These are phyloP conservation scores for Neonectria faginata DNA, from an alignment of 2,329 filamentous ascomycete genomes.

Conservation along the genomic window DNA sequence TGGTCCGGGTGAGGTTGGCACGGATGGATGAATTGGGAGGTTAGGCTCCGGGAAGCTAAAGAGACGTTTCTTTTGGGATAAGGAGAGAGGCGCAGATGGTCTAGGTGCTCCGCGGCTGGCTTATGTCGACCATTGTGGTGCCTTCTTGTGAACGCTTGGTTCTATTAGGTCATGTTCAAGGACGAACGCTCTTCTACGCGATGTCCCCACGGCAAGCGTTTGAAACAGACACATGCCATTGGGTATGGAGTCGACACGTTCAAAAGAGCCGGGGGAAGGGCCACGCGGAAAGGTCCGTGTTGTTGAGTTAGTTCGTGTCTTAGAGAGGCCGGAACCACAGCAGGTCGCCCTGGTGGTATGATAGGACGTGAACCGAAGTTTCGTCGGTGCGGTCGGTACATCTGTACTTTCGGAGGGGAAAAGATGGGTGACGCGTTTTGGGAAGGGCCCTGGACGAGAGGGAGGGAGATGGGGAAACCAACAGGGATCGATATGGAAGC, in stretches of 20 bases:
- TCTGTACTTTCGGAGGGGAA: not conserved
- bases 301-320: not conserved
- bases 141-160: not conserved
- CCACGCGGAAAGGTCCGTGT: conserved; percentile 2
- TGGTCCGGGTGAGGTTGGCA: conserved; percentile 4
- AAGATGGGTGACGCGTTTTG: not conserved
- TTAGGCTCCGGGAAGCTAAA: conserved; percentile 4
- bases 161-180: not conserved
- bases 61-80: not conserved
- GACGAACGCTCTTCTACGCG: not conserved
- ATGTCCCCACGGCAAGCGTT: conserved; percentile 1
- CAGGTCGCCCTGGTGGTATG: conserved; percentile 10
- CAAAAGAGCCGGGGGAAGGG: not conserved
- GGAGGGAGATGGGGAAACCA: not conserved
- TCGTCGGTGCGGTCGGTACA: not conserved
- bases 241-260: not conserved
- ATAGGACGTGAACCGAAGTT: conserved; percentile 6
- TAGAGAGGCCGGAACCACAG: not conserved
- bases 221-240: not conserved
- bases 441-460: not conserved
- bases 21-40: not conserved
- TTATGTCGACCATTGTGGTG: conserved; percentile 2
- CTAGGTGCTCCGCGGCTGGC: not conserved
- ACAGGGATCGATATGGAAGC: not conserved
- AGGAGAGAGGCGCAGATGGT: not conserved